Conservation (phyloP, 208 protist genomes). For the Phytomonas francai region DNA sequence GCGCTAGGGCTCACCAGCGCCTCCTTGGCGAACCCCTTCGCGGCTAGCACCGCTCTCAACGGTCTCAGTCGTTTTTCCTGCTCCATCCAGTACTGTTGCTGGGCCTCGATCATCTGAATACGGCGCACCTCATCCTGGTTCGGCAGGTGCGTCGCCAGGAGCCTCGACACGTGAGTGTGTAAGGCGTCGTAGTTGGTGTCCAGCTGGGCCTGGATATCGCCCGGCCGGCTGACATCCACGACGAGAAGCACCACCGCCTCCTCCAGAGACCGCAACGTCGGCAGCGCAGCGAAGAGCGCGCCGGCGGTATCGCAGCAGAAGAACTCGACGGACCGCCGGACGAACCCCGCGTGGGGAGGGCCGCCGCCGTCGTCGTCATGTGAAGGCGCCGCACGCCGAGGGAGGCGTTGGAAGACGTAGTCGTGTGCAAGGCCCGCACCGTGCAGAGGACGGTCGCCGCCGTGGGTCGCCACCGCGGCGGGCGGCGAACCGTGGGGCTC, state of each 20-base stretch:
- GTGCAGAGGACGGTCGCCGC: slow-evolving; percentile 23
- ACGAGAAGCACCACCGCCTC: slow-evolving; percentile 62
- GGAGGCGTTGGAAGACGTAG: slow-evolving; percentile 59
- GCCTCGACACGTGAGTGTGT: slow-evolving; percentile 36
- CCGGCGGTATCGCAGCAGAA: slow-evolving; percentile 80
- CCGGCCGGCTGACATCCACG: slow-evolving; percentile 56
- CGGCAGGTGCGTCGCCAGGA: slow-evolving; percentile 46
- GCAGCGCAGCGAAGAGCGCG: slow-evolving; percentile 63
- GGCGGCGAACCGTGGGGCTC: slow-evolving; percentile 13
- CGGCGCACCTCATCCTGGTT: slow-evolving; percentile 67
- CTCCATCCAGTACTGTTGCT: slow-evolving; percentile 47
- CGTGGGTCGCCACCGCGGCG: slow-evolving; percentile 5
- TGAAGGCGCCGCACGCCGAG: slow-evolving; percentile 13
- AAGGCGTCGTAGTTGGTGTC: slow-evolving; percentile 37
- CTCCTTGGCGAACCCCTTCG: slow-evolving; percentile 17
- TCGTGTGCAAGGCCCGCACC: slow-evolving; percentile 56
- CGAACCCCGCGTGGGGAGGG: not conserved
- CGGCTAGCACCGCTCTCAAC: slow-evolving; percentile 18
- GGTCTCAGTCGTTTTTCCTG: slow-evolving; percentile 31
- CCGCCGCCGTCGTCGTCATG: slow-evolving; percentile 1
- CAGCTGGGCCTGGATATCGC: slow-evolving; percentile 44
- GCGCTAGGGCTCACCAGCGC: slow-evolving; percentile 8
- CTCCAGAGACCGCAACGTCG: slow-evolving; percentile 49
- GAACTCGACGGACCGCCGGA: slow-evolving; percentile 36
- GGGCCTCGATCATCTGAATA: slow-evolving; percentile 50